phyloP scores from a whole-genome alignment of 169 alveolate genomes.

The Plasmodium falciparum region DNA sequence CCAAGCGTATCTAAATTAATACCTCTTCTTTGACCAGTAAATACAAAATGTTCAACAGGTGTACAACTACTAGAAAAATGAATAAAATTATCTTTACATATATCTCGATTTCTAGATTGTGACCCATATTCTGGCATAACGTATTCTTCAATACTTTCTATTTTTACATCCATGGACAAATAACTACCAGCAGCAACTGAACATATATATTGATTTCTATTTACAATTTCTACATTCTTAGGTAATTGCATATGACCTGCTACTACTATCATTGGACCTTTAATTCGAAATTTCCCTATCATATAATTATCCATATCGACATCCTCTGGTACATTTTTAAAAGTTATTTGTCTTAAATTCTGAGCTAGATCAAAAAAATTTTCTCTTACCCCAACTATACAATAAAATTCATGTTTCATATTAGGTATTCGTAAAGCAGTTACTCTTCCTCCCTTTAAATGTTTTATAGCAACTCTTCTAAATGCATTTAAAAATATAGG shows the following conservation, averaged over 20 bases:
- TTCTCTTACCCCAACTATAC: slow-evolving; percentile 87
- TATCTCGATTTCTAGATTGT: slow-evolving; percentile 88
- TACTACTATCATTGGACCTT: slow-evolving; percentile 91
- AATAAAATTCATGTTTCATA: slow-evolving; percentile 84
- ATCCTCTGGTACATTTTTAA: slow-evolving; percentile 85
- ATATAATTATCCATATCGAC: slow-evolving; percentile 86
- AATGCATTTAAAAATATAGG: slow-evolving; percentile 89
- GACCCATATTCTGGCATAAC: slow-evolving; percentile 90
- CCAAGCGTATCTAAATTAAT: slow-evolving; percentile 86
- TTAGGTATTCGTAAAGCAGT: slow-evolving; percentile 89
- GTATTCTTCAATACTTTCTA: slow-evolving; percentile 87
- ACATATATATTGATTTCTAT: slow-evolving; percentile 88
- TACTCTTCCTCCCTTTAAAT: slow-evolving; percentile 87
- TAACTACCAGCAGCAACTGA: slow-evolving; percentile 86
- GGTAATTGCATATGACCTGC: slow-evolving; percentile 90
- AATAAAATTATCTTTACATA: slow-evolving; percentile 88
- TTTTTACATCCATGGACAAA: slow-evolving; percentile 88
- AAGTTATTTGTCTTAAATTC: slow-evolving; percentile 84
- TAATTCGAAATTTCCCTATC: slow-evolving; percentile 80
- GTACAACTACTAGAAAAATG: slow-evolving; percentile 86
- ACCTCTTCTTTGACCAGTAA: slow-evolving; percentile 89
- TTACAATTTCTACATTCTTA: slow-evolving; percentile 83
- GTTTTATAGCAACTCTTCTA: slow-evolving; percentile 86
- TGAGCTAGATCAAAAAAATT: slow-evolving; percentile 84
- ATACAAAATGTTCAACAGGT: slow-evolving; percentile 89